Evolutionary conservation across 75 land plant genomes (phyloP), one percentile per base, ranked within the genome.

Genomic region (Cryptomeria japonica): DNA sequence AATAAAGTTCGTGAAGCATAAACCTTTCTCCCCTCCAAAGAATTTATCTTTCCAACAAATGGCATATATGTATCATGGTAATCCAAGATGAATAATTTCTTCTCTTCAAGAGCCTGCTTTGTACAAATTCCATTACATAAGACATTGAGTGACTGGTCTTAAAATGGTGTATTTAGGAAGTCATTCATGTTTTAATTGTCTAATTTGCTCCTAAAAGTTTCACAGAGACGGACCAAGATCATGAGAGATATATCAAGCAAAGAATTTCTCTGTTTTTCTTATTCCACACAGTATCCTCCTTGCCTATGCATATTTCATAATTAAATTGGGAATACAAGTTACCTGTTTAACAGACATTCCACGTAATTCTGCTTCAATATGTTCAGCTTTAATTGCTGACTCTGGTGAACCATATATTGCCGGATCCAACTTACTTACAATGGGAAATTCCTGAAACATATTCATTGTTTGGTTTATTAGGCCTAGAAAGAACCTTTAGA

Each of bases 341-440:
- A 96, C 99, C 95, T 95, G 83, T 86, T 96, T 90, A 84, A 97
- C 86, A 44, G 87, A 93, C 87, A 95, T 91, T 87, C 97, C 99
- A 80, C 84, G 86, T 46, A 97, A 82, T 83, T 95, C 94, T 78
- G 87, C 68, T 85, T 92, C 92, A 51, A 95, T 77, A 56, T 91
- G 84, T 83, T 94, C 93, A 75, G 88, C 90, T 18, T 95, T 95
- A 84, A 97, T 90, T 47, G 97, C 95, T 44, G 99, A 97, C 61
- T 94, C 94, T 56, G 94, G 95, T 42, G 96, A 83, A 5, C 99
- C 99, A 88, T 95, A 95, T 47, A 88, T 75, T n/a, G 89, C 88
- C 86, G 96, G 93, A 84, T 95, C 95, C 56, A 97, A 92, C 78
- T 94, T 93, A 92, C 98, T 96, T 39, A 87, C 42, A 87, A 96